Evolutionary conservation across 139 green algal genomes (phyloP).

Genomic region (Chlamydomonas asymmetrica): DNA sequence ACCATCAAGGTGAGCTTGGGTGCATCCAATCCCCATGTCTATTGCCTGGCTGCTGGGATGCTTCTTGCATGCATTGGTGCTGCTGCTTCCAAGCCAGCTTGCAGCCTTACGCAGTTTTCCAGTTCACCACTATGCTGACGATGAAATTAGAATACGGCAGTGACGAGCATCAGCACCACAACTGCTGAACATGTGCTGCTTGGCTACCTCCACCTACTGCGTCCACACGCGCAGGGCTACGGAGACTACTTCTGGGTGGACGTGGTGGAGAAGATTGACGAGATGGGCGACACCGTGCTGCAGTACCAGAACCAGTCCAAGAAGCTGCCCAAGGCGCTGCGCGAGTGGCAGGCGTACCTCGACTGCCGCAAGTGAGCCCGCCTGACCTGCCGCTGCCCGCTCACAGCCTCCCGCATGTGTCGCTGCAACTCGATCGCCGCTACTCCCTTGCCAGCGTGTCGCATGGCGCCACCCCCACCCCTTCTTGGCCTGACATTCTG

Average conservation of each 20-base stretch:
- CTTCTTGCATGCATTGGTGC: no score
- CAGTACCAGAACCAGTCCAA: slow-evolving; percentile 78
- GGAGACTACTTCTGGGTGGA: slow-evolving; percentile 89
- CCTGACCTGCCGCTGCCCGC: no score
- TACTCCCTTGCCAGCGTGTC: no score
- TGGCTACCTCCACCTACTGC: background rate
- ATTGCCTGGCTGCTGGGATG: no score
- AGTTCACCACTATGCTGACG: no score
- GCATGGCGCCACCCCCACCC: no score
- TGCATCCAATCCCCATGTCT: background rate
- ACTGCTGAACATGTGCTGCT: background rate
- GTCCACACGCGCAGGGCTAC: slow-evolving; percentile 51
- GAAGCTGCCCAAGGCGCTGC: slow-evolving; percentile 88
- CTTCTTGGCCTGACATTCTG: no score
- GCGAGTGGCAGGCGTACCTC: slow-evolving; percentile 88
- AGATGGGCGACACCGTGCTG: slow-evolving; percentile 74
- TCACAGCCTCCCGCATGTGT: no score
- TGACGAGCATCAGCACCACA: background rate
- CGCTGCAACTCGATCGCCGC: no score
- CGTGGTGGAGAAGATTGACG: slow-evolving; percentile 87
- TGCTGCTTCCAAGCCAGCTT: no score
- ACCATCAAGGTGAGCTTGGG: slow-evolving; percentile 68
- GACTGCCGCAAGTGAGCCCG: slow-evolving; percentile 76
- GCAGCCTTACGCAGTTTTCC: no score
- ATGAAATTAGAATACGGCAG: no score